phyloP scores from a whole-genome alignment of 805 yeast species.

The Kuraishia piskuri region DNA sequence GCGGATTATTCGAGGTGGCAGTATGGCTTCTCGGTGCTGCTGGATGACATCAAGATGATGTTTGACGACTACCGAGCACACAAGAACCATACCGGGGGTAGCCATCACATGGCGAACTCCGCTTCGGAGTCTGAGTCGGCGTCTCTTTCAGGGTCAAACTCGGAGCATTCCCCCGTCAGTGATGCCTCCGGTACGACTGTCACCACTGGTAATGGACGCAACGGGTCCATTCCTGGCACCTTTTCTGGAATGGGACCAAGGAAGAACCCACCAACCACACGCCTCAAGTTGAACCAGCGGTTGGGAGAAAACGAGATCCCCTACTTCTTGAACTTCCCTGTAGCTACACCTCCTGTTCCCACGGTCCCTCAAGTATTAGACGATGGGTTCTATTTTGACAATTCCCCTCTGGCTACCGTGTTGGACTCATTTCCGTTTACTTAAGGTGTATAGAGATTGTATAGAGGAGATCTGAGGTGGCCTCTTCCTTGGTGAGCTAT shows the following conservation, averaged over 20 bases:
- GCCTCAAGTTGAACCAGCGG: slow-evolving; percentile 1
- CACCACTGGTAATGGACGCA: background rate
- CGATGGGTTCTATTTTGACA: background rate
- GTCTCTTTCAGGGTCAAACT: background rate
- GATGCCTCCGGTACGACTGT: background rate
- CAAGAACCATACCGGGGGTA: background rate
- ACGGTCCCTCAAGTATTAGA: background rate
- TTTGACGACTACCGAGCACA: background rate
- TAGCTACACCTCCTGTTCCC: background rate
- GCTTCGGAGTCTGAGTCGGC: background rate
- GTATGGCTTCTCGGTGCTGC: background rate
- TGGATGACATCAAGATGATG: background rate
- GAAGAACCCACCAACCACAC: background rate
- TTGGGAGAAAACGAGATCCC: background rate
- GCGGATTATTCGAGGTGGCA: background rate
- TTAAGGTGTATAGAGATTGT: no score
- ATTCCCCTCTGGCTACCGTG: background rate
- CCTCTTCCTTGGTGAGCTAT: no score
- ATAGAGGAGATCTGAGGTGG: no score
- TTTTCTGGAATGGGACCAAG: background rate
- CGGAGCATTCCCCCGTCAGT: background rate
- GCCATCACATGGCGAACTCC: background rate
- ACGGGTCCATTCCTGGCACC: background rate
- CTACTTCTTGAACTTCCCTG: background rate
- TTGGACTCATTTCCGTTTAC: background rate